Percentiles rank a stretch among this genome's conserved stretches.
Conservation (phyloP, 176 grass and related monocot species). For the Cenchrus fungigraminus region DNA sequence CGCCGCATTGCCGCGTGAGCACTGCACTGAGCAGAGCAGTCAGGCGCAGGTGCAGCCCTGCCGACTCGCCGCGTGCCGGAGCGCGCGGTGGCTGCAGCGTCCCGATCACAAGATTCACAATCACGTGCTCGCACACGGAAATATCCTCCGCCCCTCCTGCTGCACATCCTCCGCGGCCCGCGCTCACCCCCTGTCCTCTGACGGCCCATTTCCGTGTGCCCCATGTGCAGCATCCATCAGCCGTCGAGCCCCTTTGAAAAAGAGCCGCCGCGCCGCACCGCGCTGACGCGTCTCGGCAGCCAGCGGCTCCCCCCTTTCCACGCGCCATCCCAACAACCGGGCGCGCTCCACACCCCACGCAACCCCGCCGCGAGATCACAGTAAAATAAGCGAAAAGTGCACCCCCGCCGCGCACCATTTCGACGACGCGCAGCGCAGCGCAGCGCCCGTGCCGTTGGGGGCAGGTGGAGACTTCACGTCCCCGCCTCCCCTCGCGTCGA, state of each 20-base stretch:
- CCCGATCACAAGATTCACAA: not conserved
- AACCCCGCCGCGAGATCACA: conserved; percentile 7
- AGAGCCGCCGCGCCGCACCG: not conserved
- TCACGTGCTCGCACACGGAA: not conserved
- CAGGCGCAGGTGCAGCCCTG: not conserved
- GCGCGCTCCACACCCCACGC: conserved; percentile 16
- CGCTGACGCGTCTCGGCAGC: conserved; percentile 8
- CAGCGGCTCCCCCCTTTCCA: not conserved
- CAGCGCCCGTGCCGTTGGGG: conserved; percentile 32
- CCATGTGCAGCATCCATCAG: conserved; percentile 4
- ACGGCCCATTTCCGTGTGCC: conserved; percentile 6
- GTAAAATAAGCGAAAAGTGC: conserved; percentile 38
- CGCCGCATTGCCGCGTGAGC: not conserved
- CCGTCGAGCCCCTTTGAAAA: not conserved
- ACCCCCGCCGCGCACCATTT: not conserved
- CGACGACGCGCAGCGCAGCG: not conserved
- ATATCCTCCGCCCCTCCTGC: not conserved
- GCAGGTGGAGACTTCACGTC: conserved; percentile 52
- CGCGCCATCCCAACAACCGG: conserved; percentile 42
- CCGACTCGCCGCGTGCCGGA: not conserved
- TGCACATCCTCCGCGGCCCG: not conserved
- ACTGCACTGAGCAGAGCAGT: too few species aligned
- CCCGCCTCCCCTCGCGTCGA: not conserved
- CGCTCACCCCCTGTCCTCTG: too few species aligned
- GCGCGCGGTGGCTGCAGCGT: not conserved